Evolutionary conservation across 2,329 filamentous ascomycete genomes (phyloP).

Genomic region (Aureobasidium subglaciale): DNA sequence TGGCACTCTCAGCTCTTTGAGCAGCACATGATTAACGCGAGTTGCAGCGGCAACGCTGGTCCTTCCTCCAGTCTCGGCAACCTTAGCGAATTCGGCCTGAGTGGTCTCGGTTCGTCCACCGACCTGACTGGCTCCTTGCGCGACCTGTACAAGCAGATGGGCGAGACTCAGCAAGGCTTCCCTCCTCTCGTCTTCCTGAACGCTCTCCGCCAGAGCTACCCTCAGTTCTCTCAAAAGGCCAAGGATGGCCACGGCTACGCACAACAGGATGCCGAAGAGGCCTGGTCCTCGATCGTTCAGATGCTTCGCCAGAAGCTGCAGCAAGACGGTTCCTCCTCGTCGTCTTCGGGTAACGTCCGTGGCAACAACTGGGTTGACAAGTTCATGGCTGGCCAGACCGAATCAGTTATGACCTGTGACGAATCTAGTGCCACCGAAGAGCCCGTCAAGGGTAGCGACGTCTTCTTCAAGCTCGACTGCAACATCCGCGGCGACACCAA

Average conservation of each 20-base stretch:
- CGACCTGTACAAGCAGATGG: constrained; percentile 83
- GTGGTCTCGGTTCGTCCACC: constrained; percentile 51
- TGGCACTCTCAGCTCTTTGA: background rate
- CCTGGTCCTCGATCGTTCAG: constrained; percentile 90
- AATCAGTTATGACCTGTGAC: constrained; percentile 73
- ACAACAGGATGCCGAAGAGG: constrained; percentile 98
- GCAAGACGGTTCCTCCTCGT: constrained; percentile 52
- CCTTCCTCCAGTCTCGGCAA: constrained; percentile 29
- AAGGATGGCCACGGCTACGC: constrained; percentile 78
- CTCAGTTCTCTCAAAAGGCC: constrained; percentile 86
- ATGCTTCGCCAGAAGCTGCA: constrained; percentile 73
- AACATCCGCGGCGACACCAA: constrained; percentile 85
- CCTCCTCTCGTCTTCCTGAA: constrained; percentile 76
- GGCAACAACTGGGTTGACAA: constrained; percentile 57
- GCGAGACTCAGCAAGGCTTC: constrained; percentile 79
- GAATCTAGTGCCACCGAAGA: constrained; percentile 72
- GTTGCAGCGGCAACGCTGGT: background rate
- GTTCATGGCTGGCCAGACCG: constrained; percentile 79
- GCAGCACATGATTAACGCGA: background rate
- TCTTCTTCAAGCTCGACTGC: constrained; percentile 89
- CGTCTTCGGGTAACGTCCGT: constrained; percentile 33
- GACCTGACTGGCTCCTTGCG: constrained; percentile 73
- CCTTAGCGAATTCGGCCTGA: constrained; percentile 49
- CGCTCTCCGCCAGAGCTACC: constrained; percentile 70
- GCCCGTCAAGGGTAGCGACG: constrained; percentile 59